Evolutionary conservation across 768 basidiomycete genomes (phyloP), one percentile per base, ranked within the genome.

Genomic region (Boletus vinaceobasis): DNA sequence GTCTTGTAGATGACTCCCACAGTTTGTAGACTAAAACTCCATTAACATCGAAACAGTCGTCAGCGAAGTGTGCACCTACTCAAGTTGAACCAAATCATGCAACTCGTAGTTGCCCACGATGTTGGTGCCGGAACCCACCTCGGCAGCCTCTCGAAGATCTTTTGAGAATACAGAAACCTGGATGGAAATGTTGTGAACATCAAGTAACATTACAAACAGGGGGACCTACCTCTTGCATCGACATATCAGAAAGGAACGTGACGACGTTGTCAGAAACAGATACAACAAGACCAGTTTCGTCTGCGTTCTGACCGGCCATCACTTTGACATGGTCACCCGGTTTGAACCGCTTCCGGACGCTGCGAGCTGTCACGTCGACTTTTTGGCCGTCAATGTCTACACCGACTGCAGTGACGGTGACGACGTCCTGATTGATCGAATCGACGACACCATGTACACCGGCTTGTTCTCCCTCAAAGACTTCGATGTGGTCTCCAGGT

Each of bases 261-360:
- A 98, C 90, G 26, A 93, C 84, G 48, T 94, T 92, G 63, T 92
- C 91, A 5, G 88, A 78, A 19, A 95, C 87, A 21, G 93, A 88
- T 23, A 98, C 89, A 36, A 99, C 96, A 63, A 98, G 79, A 75
- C 97, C 97, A 4, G 94, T 95, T 71, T 97, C 95, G 64, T 97
- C 92, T 8, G 85, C 83, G 66, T 98, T 97, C 71, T 93, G 87
- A 23, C 97, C 97, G 15, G 86, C 80, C 86, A 98, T 93, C 53
- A 98, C 96, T 74, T 98, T 98, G 73, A 99, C 93, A 65, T 99
- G 97, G 73, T 98, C 96, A 65, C 97, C 97, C 52, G 93, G 82
- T 68, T 93, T 94, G 79, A 99, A 98, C 42, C 88, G 79, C 74
- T 99, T 99, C 63, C 95, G 79, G 4, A 98, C 94, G 68, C 89